Percentiles rank a stretch among this genome's conserved stretches.
These are phyloP conservation scores for Phytopythium cucurbitacearum DNA, from an alignment of 352 stramenopile genomes.

Conservation along the genomic window DNA sequence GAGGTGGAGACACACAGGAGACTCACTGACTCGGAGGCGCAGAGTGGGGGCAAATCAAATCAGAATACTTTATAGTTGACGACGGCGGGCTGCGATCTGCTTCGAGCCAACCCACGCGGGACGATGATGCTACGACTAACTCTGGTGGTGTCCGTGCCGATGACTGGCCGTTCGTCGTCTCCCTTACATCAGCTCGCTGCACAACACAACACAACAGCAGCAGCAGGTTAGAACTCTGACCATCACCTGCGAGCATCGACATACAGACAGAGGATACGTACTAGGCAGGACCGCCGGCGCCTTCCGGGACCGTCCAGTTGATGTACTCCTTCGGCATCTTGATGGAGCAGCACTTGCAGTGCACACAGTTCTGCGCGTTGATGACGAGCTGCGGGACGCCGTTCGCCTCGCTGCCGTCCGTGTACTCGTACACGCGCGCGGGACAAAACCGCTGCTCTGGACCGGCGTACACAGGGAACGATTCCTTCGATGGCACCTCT, in stretches of 20 bases:
- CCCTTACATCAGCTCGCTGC: conserved; percentile 69
- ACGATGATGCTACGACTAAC: no score
- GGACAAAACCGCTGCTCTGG: conserved; percentile 98
- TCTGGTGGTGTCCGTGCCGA: no score
- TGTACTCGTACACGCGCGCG: conserved; percentile 98
- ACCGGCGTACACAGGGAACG: conserved; percentile 91
- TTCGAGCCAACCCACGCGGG: no score
- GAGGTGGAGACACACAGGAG: no score
- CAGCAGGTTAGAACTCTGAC: conserved; percentile 15
- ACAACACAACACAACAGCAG: conserved; percentile 18
- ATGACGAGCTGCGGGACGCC: conserved; percentile 94
- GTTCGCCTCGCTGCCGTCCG: conserved; percentile 86
- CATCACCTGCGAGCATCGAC: conserved; percentile 1
- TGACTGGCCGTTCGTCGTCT: no score
- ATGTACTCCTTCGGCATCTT: conserved; percentile 99
- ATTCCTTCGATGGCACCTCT: conserved; percentile 85
- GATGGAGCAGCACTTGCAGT: conserved; percentile 99
- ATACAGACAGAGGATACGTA: conserved; percentile 52
- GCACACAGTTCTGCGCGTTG: conserved; percentile 99
- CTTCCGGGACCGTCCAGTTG: conserved; percentile 98
- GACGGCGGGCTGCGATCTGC: no score
- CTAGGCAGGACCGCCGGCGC: conserved; percentile 96
- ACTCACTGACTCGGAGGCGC: no score
- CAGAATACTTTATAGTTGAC: no score
- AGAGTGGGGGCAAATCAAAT: no score